These are phyloP conservation scores for Mycena vitilis DNA, from an alignment of 768 basidiomycete species.

Conservation along the genomic window DNA sequence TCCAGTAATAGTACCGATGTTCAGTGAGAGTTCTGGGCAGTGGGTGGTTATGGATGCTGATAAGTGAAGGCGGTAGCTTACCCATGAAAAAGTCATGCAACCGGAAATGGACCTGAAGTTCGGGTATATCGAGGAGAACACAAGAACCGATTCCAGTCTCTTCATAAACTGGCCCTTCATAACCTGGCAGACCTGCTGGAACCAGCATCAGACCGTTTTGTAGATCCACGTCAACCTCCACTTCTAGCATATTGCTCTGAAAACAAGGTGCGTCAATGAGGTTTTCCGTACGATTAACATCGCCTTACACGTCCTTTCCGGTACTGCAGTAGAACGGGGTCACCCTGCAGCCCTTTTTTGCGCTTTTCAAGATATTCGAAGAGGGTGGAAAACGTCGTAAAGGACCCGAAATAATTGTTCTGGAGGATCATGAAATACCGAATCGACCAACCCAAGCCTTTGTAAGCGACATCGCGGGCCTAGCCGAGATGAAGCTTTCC, in stretches of 20 bases:
- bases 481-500: conserved; percentile 42
- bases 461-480: conserved; percentile 69
- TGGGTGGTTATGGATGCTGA: conserved; percentile 14
- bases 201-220: conserved; percentile 67
- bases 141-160: conserved; percentile 61
- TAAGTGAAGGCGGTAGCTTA: conserved; percentile 41
- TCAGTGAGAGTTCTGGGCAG: conserved; percentile 79
- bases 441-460: conserved; percentile 87
- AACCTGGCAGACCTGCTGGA: conserved; percentile 76
- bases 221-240: conserved; percentile 67
- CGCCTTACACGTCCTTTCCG: conserved; percentile 76
- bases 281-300: not conserved
- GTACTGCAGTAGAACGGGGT: conserved; percentile 85
- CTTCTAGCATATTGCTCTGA: conserved; percentile 89
- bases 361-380: conserved; percentile 86
- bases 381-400: conserved; percentile 92
- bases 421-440: conserved; percentile 89
- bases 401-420: conserved; percentile 95
- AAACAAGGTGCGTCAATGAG: conserved; percentile 12
- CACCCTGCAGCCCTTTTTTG: conserved; percentile 71
- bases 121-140: conserved; percentile 68
- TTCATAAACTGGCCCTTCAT: conserved; percentile 50
- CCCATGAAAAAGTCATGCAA: conserved; percentile 93
- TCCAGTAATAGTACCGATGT: conserved; percentile 71
- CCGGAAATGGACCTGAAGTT: conserved; percentile 80